A percentile compares a stretch with the other conserved stretches of the same genome.
These are phyloP conservation scores for Pinguiococcus pyrenoidosus DNA, from an alignment of 108 stramenopile species.

Conservation along the genomic window DNA sequence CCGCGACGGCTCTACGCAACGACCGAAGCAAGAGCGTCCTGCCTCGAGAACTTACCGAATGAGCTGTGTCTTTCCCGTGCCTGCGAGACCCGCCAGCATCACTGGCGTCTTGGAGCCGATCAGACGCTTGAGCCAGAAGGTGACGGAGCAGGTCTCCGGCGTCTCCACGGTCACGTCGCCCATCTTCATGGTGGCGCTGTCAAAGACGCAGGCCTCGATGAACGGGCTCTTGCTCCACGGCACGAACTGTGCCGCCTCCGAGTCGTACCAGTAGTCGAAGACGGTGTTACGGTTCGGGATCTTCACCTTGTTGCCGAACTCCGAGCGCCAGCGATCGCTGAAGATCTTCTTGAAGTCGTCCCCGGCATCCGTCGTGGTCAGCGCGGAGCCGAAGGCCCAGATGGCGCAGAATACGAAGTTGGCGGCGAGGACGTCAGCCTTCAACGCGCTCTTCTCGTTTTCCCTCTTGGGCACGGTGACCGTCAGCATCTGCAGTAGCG, in stretches of 20 bases:
- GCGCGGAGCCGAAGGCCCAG: constrained; percentile 40
- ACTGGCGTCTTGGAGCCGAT: constrained; percentile 33
- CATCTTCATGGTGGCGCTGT: constrained; percentile 26
- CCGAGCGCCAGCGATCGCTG: constrained; percentile 11
- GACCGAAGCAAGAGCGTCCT: too few species aligned
- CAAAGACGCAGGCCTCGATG: constrained; percentile 17
- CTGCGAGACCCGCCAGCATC: constrained; percentile 53
- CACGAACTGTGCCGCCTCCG: constrained; percentile 8
- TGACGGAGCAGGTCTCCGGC: constrained; percentile 44
- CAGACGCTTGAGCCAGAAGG: constrained; percentile 42
- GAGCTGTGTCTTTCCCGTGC: too few species aligned
- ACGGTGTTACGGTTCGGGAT: constrained; percentile 21
- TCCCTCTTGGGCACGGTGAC: not conserved
- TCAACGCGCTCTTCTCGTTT: too few species aligned
- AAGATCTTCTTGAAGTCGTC: constrained; percentile 30
- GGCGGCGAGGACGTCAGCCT: constrained; percentile 2
- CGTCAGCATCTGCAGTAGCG: not conserved
- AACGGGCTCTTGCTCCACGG: constrained; percentile 29
- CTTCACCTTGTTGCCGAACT: constrained; percentile 16
- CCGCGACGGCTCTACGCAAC: too few species aligned
- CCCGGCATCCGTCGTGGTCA: constrained; percentile 21
- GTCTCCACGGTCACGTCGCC: constrained; percentile 32
- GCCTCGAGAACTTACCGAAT: too few species aligned
- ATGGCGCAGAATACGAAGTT: constrained; percentile 38
- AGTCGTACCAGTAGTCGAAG: constrained; percentile 36